A percentile compares a stretch with the other conserved stretches of the same genome.
These are phyloP conservation scores for Colletotrichum incanum DNA, from an alignment of 2,329 filamentous ascomycete genomes.

Conservation along the genomic window DNA sequence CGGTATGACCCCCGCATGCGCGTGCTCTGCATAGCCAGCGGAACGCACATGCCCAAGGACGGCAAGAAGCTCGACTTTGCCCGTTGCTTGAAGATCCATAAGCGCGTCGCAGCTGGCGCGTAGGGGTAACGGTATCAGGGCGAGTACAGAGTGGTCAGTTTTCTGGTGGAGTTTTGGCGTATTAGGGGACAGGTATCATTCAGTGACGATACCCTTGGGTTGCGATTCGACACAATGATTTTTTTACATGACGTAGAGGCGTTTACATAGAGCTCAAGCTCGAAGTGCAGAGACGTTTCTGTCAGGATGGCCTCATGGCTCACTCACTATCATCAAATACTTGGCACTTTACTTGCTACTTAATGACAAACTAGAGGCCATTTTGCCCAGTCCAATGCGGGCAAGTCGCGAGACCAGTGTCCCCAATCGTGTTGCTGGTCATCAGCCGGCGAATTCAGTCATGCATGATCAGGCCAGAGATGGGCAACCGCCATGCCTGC, in stretches of 20 bases:
- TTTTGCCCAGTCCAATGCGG: no score
- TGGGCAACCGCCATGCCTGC: background rate
- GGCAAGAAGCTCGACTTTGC: slow-evolving; percentile 66
- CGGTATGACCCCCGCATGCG: slow-evolving; percentile 93
- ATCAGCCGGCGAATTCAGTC: background rate
- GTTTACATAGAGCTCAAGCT: background rate
- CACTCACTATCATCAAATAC: background rate
- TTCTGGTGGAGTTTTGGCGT: slow-evolving; percentile 16
- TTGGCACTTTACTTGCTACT: background rate
- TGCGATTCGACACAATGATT: background rate
- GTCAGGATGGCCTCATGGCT: background rate
- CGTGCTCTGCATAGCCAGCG: slow-evolving; percentile 93
- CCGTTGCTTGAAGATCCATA: slow-evolving; percentile 62
- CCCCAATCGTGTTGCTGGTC: background rate
- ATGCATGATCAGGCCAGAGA: background rate
- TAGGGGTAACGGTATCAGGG: slow-evolving; percentile 18
- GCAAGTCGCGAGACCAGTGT: background rate
- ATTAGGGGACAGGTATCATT: slow-evolving; percentile 5
- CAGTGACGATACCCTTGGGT: slow-evolving; percentile 15
- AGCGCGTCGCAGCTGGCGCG: slow-evolving; percentile 54
- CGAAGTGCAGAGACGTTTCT: background rate
- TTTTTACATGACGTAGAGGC: background rate
- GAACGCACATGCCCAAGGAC: slow-evolving; percentile 78
- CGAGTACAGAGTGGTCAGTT: background rate
- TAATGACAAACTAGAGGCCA: background rate